These are phyloP conservation scores for Blastomyces silverae DNA, from an alignment of 2,329 filamentous ascomycete species.

Conservation along the genomic window DNA sequence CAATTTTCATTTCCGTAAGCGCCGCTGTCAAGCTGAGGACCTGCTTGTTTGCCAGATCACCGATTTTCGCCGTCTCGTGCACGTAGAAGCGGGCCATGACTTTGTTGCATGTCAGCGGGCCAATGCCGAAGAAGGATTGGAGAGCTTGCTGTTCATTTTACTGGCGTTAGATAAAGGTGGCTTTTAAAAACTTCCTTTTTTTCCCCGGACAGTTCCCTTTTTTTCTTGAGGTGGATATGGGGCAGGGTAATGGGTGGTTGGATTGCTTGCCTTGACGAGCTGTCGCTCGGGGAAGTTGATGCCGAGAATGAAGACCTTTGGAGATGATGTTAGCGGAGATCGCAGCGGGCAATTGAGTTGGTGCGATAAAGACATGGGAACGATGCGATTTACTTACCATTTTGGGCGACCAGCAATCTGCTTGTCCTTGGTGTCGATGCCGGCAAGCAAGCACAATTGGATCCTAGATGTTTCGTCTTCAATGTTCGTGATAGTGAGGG, in stretches of 20 bases:
- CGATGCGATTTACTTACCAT: conserved; percentile 27
- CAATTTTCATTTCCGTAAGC: conserved; percentile 85
- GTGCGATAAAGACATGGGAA: not conserved
- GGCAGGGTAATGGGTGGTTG: not conserved
- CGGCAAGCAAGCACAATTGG: not conserved
- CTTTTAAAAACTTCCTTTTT: not conserved
- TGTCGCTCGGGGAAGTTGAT: conserved; percentile 77
- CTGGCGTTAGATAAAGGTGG: not conserved
- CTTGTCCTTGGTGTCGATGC: not conserved
- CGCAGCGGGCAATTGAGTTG: not conserved
- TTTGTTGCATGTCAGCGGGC: conserved; percentile 59
- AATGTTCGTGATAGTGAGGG: not conserved
- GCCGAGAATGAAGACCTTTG: conserved; percentile 74
- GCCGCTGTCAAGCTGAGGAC: conserved; percentile 76
- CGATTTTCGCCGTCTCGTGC: conserved; percentile 72
- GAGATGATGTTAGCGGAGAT: not conserved
- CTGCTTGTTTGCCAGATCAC: conserved; percentile 65
- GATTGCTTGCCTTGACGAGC: conserved; percentile 64
- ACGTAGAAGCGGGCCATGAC: conserved; percentile 88
- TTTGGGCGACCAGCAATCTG: conserved; percentile 21
- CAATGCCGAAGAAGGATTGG: conserved; percentile 79
- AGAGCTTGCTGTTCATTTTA: conserved; percentile 47
- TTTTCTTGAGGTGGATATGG: not conserved
- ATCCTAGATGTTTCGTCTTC: not conserved
- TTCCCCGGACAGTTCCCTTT: not conserved